Base-by-base conservation (phyloP, 805 yeast species). In the Saturnispora halmiae region DNA sequence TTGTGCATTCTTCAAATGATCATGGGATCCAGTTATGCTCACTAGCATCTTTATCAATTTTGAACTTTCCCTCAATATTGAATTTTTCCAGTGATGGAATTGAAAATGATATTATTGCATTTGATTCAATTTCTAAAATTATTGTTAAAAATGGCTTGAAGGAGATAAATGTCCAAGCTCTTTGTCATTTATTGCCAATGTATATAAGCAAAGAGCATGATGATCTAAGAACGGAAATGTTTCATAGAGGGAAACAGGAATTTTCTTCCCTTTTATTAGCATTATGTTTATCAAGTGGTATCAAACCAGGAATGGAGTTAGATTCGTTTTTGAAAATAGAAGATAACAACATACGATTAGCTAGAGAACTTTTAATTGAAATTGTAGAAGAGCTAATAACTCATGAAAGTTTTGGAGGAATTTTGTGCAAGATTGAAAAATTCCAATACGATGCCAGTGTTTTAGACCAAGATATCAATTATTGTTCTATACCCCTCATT, bases 391-490 rank as follows among this genome's bases (percentile, higher is more conserved):
- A 34, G 10, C n/a, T 40, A 14, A 15, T 34, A 7, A 27, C 34
- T 6, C 42, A 40, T 29, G 42, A 40, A 28, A 40, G 42, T 28
- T 40, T 34, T 30, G 42, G 42, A 16, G 42, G 42, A 3, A 28
- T 40, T 7, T 15, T 40, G 3, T 34, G 38, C 10, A 33, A 40
- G 16, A 28, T 40, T 13, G 42, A 40, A n/a, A 40, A 33, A 18
- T 14, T 32, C 16, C 26, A 33, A 27, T 39, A 39, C 20, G 24
- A 13, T 10, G 37, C 37, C 26, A 38, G 36, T 18, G 6, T 6
- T 4, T 9, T 13, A n/a, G 29, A 14, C 4, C 27, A 36, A 28
- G 38, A 33, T 13, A n/a, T 21, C 4, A 15, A 11, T 8, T 22
- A 14, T 22, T 20, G 34, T 27, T 34, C 42, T 6, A 29, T 40